Conservation (phyloP, 495 filamentous ascomycete genomes). For the Penicillium manginii region DNA sequence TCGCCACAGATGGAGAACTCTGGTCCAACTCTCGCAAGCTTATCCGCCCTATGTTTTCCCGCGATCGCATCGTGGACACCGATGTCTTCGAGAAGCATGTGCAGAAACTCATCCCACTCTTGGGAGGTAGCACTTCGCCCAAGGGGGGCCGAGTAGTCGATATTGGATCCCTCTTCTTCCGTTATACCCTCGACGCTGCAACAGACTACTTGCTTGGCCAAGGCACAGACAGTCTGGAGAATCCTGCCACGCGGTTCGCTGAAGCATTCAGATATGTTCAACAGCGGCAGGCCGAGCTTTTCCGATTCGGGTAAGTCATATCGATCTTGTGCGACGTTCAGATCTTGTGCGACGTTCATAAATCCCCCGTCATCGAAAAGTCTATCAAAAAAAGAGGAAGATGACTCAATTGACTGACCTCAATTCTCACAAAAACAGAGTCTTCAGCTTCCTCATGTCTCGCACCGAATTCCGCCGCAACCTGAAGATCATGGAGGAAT, state of each 20-base stretch:
- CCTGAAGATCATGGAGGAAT: slow-evolving; percentile 71
- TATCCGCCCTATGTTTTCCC: slow-evolving; percentile 81
- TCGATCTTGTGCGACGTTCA: slow-evolving; percentile 11
- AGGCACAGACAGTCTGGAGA: slow-evolving; percentile 70
- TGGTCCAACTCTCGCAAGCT: slow-evolving; percentile 80
- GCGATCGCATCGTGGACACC: slow-evolving; percentile 79
- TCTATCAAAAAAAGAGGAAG: slow-evolving; percentile 1
- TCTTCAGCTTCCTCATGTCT: slow-evolving; percentile 59
- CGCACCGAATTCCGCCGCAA: slow-evolving; percentile 59
- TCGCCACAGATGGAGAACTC: slow-evolving; percentile 71
- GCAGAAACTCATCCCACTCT: slow-evolving; percentile 64
- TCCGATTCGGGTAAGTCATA: slow-evolving; percentile 54
- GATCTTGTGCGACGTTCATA: slow-evolving; percentile 7
- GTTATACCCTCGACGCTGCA: slow-evolving; percentile 79
- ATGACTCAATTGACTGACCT: neutral
- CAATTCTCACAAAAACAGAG: slow-evolving; percentile 34
- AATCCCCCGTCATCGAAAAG: no score
- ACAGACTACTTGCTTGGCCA: slow-evolving; percentile 88
- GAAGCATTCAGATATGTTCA: slow-evolving; percentile 76
- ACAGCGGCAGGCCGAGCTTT: slow-evolving; percentile 62
- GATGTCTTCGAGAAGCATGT: slow-evolving; percentile 80
- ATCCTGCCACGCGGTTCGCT: slow-evolving; percentile 61
- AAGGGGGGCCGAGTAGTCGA: slow-evolving; percentile 61
- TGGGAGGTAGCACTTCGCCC: slow-evolving; percentile 47
- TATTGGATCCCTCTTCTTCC: slow-evolving; percentile 73